Evolutionary conservation across 768 basidiomycete genomes (phyloP).

Genomic region (Leccinum subgranulosum): DNA sequence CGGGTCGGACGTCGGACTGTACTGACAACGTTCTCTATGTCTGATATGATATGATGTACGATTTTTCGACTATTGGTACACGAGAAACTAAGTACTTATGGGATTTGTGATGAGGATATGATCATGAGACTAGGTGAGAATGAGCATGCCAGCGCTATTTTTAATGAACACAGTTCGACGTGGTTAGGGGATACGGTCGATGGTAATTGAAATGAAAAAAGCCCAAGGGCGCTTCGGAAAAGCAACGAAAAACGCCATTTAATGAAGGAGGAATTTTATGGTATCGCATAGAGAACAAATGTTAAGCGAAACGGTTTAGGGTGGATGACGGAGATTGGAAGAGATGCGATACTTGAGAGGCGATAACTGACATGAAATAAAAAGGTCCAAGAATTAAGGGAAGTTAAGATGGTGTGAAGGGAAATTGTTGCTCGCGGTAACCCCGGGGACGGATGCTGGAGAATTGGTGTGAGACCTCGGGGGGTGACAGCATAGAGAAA

Average conservation of each 20-base stretch:
- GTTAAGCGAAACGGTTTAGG: background rate
- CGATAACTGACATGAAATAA: constrained; percentile 14
- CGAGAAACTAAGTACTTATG: background rate
- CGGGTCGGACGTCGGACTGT: background rate
- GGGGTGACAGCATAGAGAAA: constrained; percentile 13
- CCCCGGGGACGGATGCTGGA: background rate
- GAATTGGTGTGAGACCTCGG: background rate
- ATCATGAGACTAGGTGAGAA: background rate
- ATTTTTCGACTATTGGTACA: background rate
- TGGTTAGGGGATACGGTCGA: background rate
- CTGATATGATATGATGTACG: background rate
- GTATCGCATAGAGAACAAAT: background rate
- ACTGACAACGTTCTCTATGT: background rate
- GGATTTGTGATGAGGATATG: background rate
- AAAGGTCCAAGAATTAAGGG: constrained; percentile 18
- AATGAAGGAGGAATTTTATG: background rate
- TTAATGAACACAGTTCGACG: constrained; percentile 8
- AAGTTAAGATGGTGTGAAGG: background rate
- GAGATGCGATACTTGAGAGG: constrained; percentile 1
- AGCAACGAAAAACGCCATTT: background rate
- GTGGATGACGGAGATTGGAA: background rate
- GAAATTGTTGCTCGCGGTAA: background rate
- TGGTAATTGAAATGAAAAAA: background rate
- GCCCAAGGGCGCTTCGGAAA: background rate
- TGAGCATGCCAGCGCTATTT: constrained; percentile 8